Percentiles rank a stretch among this genome's conserved stretches.
These are phyloP conservation scores for Hypoxylon sp. DNA, from an alignment of 2,329 filamentous ascomycete genomes.

Conservation along the genomic window DNA sequence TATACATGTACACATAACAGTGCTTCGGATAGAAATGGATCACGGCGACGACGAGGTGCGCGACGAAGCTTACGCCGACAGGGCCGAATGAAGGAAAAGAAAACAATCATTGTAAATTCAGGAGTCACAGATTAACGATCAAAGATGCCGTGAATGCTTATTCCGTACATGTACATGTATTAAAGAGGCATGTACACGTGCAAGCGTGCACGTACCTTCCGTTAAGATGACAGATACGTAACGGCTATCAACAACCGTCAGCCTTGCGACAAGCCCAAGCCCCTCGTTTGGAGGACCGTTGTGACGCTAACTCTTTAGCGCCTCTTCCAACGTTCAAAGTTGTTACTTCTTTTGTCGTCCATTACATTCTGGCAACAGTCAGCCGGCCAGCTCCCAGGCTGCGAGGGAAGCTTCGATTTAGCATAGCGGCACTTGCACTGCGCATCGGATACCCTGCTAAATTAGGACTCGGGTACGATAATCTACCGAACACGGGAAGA, in stretches of 20 bases:
- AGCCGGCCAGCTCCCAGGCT: not conserved
- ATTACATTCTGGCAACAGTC: constrained; percentile 37
- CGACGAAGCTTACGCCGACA: too few species aligned
- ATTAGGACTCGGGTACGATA: not conserved
- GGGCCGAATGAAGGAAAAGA: too few species aligned
- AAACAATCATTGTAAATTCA: too few species aligned
- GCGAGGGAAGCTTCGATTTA: not conserved
- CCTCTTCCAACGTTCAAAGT: constrained; percentile 12
- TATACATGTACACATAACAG: too few species aligned
- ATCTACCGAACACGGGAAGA: too few species aligned
- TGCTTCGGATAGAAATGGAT: too few species aligned
- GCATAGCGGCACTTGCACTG: not conserved
- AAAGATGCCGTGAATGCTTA: too few species aligned
- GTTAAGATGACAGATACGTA: constrained; percentile 18
- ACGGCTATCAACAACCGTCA: constrained; percentile 17
- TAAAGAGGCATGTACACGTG: not conserved
- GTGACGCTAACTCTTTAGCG: constrained; percentile 13
- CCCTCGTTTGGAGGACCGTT: constrained; percentile 13
- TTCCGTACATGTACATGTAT: not conserved
- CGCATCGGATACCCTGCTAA: not conserved
- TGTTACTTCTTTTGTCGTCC: constrained; percentile 45
- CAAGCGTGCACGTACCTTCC: constrained; percentile 9
- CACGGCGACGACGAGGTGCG: too few species aligned
- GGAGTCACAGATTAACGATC: too few species aligned
- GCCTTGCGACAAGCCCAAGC: constrained; percentile 29